These are phyloP conservation scores for Verticillium dahliae DNA, from an alignment of 2,329 filamentous ascomycete species.

Conservation along the genomic window DNA sequence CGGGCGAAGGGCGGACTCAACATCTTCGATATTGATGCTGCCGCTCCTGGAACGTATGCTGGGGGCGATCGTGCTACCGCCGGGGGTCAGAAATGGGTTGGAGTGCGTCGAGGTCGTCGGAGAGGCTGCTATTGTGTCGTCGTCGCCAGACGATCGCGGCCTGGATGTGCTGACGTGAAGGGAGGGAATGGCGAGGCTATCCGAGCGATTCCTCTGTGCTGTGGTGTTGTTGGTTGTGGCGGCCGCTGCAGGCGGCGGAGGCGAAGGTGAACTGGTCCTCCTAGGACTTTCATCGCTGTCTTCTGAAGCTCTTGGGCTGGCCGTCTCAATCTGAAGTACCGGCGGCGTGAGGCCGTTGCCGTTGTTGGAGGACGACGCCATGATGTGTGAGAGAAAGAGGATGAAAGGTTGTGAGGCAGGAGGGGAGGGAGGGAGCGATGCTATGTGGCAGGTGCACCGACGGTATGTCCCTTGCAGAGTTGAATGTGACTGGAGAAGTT, in stretches of 20 bases:
- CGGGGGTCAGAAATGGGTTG: slow-evolving; percentile 17
- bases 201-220: background rate
- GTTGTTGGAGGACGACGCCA: background rate
- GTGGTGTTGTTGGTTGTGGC: background rate
- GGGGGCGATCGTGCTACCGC: slow-evolving; percentile 8
- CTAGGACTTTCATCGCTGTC: background rate
- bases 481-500: background rate
- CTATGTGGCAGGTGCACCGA: background rate
- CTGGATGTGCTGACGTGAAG: slow-evolving; percentile 2
- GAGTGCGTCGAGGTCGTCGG: slow-evolving; percentile 13
- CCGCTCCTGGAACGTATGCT: slow-evolving; percentile 9
- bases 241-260: background rate
- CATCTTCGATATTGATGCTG: slow-evolving; percentile 12
- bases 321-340: background rate
- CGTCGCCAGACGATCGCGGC: slow-evolving; percentile 6
- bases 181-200: background rate
- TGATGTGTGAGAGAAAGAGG: background rate
- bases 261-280: background rate
- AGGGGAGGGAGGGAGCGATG: background rate
- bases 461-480: background rate
- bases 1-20: slow-evolving; percentile 52
- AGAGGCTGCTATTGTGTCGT: slow-evolving; percentile 10
- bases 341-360: slow-evolving; percentile 1
- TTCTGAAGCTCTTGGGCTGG: background rate
- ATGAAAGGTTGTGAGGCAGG: background rate